Base-by-base conservation (phyloP, 257 asterid species). In the Ballota nigra region DNA sequence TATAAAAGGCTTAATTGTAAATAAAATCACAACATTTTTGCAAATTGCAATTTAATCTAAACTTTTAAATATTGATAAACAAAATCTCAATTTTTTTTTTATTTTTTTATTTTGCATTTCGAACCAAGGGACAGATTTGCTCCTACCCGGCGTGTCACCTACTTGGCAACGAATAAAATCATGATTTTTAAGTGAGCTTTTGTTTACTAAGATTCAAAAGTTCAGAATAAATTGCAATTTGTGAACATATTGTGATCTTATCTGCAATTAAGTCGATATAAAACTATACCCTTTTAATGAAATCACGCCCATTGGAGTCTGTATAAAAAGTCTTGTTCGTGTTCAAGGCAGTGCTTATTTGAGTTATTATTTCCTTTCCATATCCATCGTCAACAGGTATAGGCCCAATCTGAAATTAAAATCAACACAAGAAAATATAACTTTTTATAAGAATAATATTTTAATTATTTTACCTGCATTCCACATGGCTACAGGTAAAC, bases 301-400 rank as follows among this genome's bases (percentile, higher is more conserved):
- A 90, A 79, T 90, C 97, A 26, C 96, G 86, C 69, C 97, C 97
- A 62, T 90, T 88, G 71, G 97, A 90, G 70, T 90, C 97, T 7
- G 97, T 85, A 72, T 86, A 90, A 62, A 90, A 90, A 10, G 89
- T 88, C 82, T 79, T 81, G 73, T 88, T 88, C 59, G 92, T 82
- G 58, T 73, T 83, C 86, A 90, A 55, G 74, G 77, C 67, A 29
- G 97, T 88, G 62, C 79, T 84, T 63, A 90, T 83, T 81, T 86
- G 83, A 78, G 92, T 68, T 49, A 80, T 77, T 75, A 88, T 85
- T 86, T 90, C 97, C 84, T 90, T 90, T 24, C 97, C 90, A 78
- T 69, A 80, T 78, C 87, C 91, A 78, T 86, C 89, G 66, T 80
- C 89, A 51, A 84, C 86, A 18, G 91, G 91, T 70, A 86, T 75